Evolutionary conservation across 2,329 filamentous ascomycete genomes (phyloP).

Genomic region (Xylariaceae sp.): DNA sequence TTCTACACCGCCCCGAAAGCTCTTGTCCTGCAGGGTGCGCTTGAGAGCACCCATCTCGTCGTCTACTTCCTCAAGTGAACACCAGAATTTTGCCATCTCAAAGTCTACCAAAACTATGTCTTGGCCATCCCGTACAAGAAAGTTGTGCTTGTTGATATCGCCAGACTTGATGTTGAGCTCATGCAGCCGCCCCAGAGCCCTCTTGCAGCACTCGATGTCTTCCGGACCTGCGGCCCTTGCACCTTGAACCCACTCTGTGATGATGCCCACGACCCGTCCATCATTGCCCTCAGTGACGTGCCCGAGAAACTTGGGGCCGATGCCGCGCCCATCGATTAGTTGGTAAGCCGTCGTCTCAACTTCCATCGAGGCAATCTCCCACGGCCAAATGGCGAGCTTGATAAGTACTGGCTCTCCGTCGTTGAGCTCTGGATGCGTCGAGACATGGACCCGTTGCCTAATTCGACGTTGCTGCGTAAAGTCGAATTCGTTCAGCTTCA

Average conservation of each 20-base stretch:
- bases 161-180: constrained; percentile 3
- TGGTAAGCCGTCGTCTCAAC: constrained; percentile 2
- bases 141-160: constrained; percentile 9
- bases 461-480: not conserved
- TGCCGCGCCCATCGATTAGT: not conserved
- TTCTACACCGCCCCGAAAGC: too few species aligned
- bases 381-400: constrained; percentile 4
- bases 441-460: not conserved
- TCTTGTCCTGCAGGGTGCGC: too few species aligned
- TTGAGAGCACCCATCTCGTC: too few species aligned
- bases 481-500: not conserved
- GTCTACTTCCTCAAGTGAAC: too few species aligned
- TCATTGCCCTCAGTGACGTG: constrained; percentile 2
- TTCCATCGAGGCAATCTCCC: constrained; percentile 3
- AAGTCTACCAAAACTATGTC: constrained; percentile 4
- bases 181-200: not conserved
- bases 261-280: constrained; percentile 3
- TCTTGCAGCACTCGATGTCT: not conserved
- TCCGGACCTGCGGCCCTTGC: not conserved
- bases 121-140: constrained; percentile 3
- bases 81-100: not conserved
- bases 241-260: not conserved
- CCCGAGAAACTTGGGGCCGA: constrained; percentile 6
- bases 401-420: not conserved
- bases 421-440: not conserved